These are phyloP conservation scores for Fusarium robinianum DNA, from an alignment of 2,329 filamentous ascomycete genomes.

Conservation along the genomic window DNA sequence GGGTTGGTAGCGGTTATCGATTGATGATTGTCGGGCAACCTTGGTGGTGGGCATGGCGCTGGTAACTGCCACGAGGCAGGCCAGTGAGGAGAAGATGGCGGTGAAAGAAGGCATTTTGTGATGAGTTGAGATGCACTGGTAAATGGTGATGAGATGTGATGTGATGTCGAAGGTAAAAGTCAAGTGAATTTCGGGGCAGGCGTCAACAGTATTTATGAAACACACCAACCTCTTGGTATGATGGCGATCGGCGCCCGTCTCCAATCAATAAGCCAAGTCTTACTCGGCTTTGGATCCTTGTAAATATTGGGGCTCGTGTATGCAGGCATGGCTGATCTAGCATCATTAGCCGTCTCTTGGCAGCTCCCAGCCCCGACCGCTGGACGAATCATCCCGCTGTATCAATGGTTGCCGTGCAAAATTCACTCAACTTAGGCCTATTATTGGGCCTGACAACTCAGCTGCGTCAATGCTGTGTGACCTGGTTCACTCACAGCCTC, in stretches of 20 bases:
- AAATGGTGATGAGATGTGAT: neutral
- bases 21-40: constrained; percentile 12
- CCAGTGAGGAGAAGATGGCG: constrained; percentile 5
- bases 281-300: no score
- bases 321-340: neutral
- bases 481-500: no score
- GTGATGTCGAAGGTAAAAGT: neutral
- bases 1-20: neutral
- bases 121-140: neutral
- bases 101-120: constrained; percentile 18
- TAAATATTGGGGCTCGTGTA: no score
- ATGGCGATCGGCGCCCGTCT: neutral
- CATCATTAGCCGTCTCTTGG: constrained; percentile 5
- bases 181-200: neutral
- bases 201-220: no score
- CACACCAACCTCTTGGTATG: neutral
- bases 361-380: neutral
- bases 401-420: neutral
- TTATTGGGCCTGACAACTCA: no score
- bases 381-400: constrained; percentile 1
- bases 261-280: neutral
- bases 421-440: no score
- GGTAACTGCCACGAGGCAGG: constrained; percentile 7
- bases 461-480: no score
- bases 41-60: constrained; percentile 11